Evolutionary conservation across 176 grass and related monocot genomes (phyloP).

Genomic region (Avena sativa): DNA sequence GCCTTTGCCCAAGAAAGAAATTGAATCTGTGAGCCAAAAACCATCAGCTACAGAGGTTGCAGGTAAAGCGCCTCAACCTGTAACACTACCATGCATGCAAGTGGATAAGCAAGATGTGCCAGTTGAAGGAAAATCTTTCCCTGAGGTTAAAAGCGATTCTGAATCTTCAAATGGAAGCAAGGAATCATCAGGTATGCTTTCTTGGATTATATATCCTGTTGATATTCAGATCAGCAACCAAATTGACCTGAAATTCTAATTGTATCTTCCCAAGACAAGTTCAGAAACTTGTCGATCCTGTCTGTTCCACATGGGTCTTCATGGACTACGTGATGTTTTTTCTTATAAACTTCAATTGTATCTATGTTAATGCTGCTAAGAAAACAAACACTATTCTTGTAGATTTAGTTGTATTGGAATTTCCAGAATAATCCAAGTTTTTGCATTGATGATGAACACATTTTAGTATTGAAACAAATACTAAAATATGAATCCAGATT

Average conservation of each 20-base stretch:
- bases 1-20: constrained; percentile 30
- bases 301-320: constrained; percentile 6
- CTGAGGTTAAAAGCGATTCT: constrained; percentile 37
- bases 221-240: constrained; percentile 24
- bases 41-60: constrained; percentile 21
- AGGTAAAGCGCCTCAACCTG: constrained; percentile 35
- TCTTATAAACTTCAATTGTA: constrained; percentile 1
- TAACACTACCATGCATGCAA: constrained; percentile 36
- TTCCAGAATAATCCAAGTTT: constrained; percentile 30
- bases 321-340: constrained; percentile 15
- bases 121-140: constrained; percentile 37
- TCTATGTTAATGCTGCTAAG: constrained; percentile 19
- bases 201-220: constrained; percentile 26
- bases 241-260: constrained; percentile 17
- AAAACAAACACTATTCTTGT: constrained; percentile 30
- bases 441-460: background rate
- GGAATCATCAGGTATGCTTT: constrained; percentile 53
- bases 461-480: background rate
- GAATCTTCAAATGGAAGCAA: constrained; percentile 41
- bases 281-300: constrained; percentile 26
- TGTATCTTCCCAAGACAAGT: background rate
- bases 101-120: constrained; percentile 25
- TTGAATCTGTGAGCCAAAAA: constrained; percentile 30
- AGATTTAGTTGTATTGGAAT: constrained; percentile 35
- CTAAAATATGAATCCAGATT: no score